Conservation (phyloP, 2,329 filamentous ascomycete species). For the Ascochyta fabae region DNA sequence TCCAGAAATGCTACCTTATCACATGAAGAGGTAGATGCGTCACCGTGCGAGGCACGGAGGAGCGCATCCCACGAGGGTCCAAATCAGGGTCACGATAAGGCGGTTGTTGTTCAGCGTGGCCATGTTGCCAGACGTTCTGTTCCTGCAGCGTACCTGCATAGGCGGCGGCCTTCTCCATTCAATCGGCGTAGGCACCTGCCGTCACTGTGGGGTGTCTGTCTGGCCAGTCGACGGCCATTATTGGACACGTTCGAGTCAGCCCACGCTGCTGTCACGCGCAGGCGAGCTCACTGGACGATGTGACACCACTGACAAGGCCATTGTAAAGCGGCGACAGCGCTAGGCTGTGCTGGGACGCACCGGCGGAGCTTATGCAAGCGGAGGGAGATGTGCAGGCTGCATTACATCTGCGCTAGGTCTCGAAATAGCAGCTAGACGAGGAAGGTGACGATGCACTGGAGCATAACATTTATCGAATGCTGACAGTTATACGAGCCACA, state of each 20-base stretch:
- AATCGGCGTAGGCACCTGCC: constrained; percentile 27
- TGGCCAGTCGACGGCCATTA: constrained; percentile 33
- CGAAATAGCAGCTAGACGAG: constrained; percentile 42
- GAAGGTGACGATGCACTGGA: constrained; percentile 26
- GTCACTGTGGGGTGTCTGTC: constrained; percentile 40
- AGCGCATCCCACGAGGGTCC: constrained; percentile 15
- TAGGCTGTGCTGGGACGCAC: constrained; percentile 27
- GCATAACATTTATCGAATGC: constrained; percentile 43
- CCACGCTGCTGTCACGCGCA: constrained; percentile 40
- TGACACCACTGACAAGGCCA: constrained; percentile 19
- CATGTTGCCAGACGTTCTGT: constrained; percentile 30
- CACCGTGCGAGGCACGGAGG: constrained; percentile 13
- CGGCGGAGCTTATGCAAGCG: constrained; percentile 38
- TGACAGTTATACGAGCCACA: constrained; percentile 39
- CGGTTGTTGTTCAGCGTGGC: constrained; percentile 20
- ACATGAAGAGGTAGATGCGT: constrained; percentile 14
- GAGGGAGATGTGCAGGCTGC: constrained; percentile 38
- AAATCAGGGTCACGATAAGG: constrained; percentile 26
- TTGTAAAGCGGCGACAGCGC: constrained; percentile 39
- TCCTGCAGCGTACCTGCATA: constrained; percentile 53
- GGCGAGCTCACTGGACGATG: constrained; percentile 33
- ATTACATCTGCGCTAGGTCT: constrained; percentile 40
- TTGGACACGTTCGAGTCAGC: constrained; percentile 35
- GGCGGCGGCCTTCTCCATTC: constrained; percentile 34
- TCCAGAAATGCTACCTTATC: constrained; percentile 38